Conservation (phyloP, 2,329 filamentous ascomycete genomes). For the Falciphora oryzae region DNA sequence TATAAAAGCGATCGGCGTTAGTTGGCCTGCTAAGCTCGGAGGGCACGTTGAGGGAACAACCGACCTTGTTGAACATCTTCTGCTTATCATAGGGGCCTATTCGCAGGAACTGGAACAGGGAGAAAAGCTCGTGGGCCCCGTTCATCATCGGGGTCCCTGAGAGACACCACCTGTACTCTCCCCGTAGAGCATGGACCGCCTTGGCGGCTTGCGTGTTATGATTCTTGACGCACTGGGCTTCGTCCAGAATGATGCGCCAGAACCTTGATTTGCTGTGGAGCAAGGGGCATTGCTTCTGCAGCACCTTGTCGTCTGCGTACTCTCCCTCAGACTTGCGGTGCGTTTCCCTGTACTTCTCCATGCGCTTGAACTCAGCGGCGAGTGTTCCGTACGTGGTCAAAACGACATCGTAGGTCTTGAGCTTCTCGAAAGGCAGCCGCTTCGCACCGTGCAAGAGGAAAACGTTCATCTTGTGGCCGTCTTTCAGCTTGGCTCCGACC, state of each 20-base stretch:
- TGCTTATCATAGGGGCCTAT: constrained; percentile 69
- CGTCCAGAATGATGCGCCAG: constrained; percentile 69
- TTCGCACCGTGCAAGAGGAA: constrained; percentile 63
- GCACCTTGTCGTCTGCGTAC: constrained; percentile 24
- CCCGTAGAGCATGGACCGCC: constrained; percentile 52
- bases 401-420: constrained; percentile 66
- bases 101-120: constrained; percentile 68
- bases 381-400: constrained; percentile 75
- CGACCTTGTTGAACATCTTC: constrained; percentile 53
- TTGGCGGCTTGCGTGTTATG: constrained; percentile 54
- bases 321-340: constrained; percentile 16
- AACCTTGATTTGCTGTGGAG: constrained; percentile 56
- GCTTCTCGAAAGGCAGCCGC: constrained; percentile 50
- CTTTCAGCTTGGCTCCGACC: constrained; percentile 63
- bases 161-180: constrained; percentile 65
- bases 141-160: constrained; percentile 91
- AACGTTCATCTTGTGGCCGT: constrained; percentile 53
- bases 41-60: constrained; percentile 17
- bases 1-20: constrained; percentile 18
- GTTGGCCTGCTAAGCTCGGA: constrained; percentile 12
- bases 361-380: constrained; percentile 58
- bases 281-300: constrained; percentile 44
- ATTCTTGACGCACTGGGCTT: constrained; percentile 80
- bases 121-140: constrained; percentile 68
- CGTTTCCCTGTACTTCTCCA: constrained; percentile 46